Evolutionary conservation across 78 protist species (phyloP), one percentile per base, ranked within the genome.

Genomic region (Carpediemonas membranifera): DNA sequence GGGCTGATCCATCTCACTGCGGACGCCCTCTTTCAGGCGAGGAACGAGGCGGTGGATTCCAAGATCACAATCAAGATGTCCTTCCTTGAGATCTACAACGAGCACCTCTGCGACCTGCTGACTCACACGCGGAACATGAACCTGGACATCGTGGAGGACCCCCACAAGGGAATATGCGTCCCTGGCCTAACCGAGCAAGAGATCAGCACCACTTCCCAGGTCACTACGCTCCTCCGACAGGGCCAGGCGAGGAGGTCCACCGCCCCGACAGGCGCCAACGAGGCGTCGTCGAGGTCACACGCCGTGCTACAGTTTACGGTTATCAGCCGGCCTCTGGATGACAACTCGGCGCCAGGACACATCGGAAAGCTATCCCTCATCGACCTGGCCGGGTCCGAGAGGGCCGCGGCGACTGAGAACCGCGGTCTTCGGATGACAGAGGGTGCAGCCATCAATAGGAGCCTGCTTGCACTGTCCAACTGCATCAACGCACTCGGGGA

Each of bases 301-400:
- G 96, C 97, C 2, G 90, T 94, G 3, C 36, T 92, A 18, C 87
- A 79, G 35, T 33, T 74, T 1, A 37, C 43, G 25, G 59, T 65
- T 64, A 13, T 68, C 21, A 14, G 65, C n/a, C 44, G 50, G 34
- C 15, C 9, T 1, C 16, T 41, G 27, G 35, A 16, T 7, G 31
- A 2, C 21, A n/a, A n/a, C n/a, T n/a, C n/a, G n/a, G n/a, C n/a
- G n/a, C n/a, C n/a, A 44, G 43, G 43, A 9, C 21, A 24, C 21
- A 21, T 51, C 21, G 74, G 68, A 5, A 84, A 82, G 57, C 80
- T 84, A 31, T 16, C 81, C 25, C 65, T 91, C 47, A 85, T 89
- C 43, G 96, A 91, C 62, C 79, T 91, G 16, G 96, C 96, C 2
- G 96, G 96, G 9, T 80, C 86, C 25, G 96, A 91, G 65, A 18